Conservation (phyloP, 768 basidiomycete species). For the Lactifluus piperatus region DNA sequence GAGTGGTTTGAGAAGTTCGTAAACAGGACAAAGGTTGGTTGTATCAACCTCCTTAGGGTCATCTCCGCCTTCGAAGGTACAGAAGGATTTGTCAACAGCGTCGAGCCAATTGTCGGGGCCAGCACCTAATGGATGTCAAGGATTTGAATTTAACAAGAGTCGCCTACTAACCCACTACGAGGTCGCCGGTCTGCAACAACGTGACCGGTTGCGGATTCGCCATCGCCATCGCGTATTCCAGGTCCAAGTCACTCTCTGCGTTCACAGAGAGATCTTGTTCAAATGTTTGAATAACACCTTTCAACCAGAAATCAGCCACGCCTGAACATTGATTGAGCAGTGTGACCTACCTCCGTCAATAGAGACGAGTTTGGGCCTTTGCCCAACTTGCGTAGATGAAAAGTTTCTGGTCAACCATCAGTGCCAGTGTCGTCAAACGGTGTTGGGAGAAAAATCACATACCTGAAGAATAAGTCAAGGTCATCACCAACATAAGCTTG, state of each 20-base stretch:
- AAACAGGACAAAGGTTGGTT: too few relatives aligned
- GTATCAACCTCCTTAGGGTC: background rate
- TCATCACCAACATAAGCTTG: slow-evolving; percentile 36
- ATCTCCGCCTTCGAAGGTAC: slow-evolving; percentile 14
- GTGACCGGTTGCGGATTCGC: slow-evolving; percentile 29
- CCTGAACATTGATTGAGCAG: too few relatives aligned
- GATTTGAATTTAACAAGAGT: too few relatives aligned
- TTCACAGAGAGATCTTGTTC: too few relatives aligned
- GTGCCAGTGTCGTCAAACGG: too few relatives aligned
- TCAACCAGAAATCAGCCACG: too few relatives aligned
- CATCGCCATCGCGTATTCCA: slow-evolving; percentile 57
- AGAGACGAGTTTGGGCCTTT: slow-evolving; percentile 22
- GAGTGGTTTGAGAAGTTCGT: too few relatives aligned
- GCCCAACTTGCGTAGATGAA: slow-evolving; percentile 24
- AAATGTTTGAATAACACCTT: too few relatives aligned
- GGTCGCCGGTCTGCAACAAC: slow-evolving; percentile 32
- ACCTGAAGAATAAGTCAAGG: slow-evolving; percentile 34
- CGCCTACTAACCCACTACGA: background rate
- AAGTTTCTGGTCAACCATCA: slow-evolving; percentile 29
- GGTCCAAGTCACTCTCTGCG: slow-evolving; percentile 64
- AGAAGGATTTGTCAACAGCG: slow-evolving; percentile 15
- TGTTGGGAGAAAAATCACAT: too few relatives aligned
- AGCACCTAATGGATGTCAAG: slow-evolving; percentile 10
- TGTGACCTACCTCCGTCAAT: slow-evolving; percentile 33
- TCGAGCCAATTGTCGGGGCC: slow-evolving; percentile 19